phyloP scores from a whole-genome alignment of 345 rosid species.

The Reutealis trisperma region DNA sequence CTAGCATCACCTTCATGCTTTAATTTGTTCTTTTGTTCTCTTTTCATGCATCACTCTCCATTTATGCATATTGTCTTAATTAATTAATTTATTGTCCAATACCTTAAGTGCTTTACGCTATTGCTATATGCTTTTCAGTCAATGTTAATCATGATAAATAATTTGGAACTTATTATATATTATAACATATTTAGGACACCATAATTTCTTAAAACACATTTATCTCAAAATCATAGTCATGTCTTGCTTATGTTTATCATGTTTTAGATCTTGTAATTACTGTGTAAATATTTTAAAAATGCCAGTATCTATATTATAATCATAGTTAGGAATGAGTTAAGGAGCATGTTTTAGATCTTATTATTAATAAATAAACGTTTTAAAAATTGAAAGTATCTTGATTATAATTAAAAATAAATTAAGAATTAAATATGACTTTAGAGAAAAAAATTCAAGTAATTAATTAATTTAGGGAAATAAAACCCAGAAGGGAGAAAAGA shows the following conservation, averaged over 20 bases:
- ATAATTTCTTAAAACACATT: not conserved
- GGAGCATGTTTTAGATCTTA: not conserved
- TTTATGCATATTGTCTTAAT: not conserved
- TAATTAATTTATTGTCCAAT: not conserved
- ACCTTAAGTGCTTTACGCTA: not conserved
- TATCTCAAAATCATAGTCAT: not conserved
- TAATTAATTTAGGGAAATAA: not conserved
- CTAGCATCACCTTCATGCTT: not conserved
- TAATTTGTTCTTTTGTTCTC: not conserved
- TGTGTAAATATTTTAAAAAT: not conserved
- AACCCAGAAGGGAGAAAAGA: no score
- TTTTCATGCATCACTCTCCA: not conserved
- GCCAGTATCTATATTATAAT: not conserved
- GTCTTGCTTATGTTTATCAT: not conserved
- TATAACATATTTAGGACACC: constrained; percentile 17
- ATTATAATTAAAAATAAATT: no score
- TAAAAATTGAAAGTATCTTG: not conserved
- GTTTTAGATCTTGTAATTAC: not conserved
- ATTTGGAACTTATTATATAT: constrained; percentile 17
- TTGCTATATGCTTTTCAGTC: constrained; percentile 24
- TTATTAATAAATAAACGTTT: not conserved
- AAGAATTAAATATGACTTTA: not conserved
- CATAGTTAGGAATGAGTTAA: not conserved
- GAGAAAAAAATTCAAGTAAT: not conserved
- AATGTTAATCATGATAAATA: constrained; percentile 20